Evolutionary conservation across 2,329 filamentous ascomycete species (phyloP).

Genomic region (Verticillium longisporum): DNA sequence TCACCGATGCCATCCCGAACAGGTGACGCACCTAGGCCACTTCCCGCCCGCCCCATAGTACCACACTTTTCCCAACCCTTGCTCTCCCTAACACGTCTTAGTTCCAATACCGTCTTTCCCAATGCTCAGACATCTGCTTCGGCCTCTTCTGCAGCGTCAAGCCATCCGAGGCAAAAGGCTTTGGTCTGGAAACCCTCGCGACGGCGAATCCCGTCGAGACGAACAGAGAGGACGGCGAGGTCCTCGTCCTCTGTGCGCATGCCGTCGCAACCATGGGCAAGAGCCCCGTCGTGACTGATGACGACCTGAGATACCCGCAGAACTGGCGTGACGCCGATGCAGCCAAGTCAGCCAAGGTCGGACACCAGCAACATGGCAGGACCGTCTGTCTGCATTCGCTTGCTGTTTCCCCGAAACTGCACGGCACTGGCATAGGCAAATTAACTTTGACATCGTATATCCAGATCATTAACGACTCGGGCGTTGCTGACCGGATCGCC

Average conservation of each 20-base stretch:
- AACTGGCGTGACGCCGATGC: slow-evolving; percentile 52
- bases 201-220: slow-evolving; percentile 53
- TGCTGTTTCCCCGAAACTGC: slow-evolving; percentile 69
- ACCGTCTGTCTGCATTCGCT: slow-evolving; percentile 80
- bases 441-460: slow-evolving; percentile 71
- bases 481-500: slow-evolving; percentile 64
- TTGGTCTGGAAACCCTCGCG: slow-evolving; percentile 45
- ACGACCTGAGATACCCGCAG: slow-evolving; percentile 66
- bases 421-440: slow-evolving; percentile 66
- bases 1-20: slow-evolving; percentile 45
- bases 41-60: background rate
- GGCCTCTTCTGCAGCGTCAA: slow-evolving; percentile 69
- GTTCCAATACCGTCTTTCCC: slow-evolving; percentile 70
- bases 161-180: slow-evolving; percentile 36
- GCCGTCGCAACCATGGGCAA: slow-evolving; percentile 68
- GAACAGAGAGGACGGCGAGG: slow-evolving; percentile 45
- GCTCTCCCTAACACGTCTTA: slow-evolving; percentile 24
- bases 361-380: slow-evolving; percentile 66
- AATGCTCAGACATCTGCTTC: slow-evolving; percentile 69
- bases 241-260: slow-evolving; percentile 66
- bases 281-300: slow-evolving; percentile 59
- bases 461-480: slow-evolving; percentile 65
- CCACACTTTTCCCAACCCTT: background rate
- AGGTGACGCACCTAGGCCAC: slow-evolving; percentile 30
- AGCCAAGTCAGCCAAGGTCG: slow-evolving; percentile 30